Evolutionary conservation across 129 eudicot species (phyloP).

Genomic region (Smallanthus sonchifolius): DNA sequence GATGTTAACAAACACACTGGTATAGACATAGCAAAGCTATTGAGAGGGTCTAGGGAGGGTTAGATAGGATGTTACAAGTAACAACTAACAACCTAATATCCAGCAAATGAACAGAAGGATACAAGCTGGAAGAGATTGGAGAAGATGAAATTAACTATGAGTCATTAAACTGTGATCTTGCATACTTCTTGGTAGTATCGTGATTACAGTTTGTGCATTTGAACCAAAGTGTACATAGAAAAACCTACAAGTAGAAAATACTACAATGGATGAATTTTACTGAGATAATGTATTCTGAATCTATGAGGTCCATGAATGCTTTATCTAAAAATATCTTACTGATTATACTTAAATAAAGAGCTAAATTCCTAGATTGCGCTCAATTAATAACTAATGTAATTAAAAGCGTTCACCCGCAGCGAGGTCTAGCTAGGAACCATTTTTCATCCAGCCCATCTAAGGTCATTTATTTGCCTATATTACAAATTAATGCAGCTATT

Average conservation of each 20-base stretch:
- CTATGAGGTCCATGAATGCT: neutral
- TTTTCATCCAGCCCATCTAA: neutral
- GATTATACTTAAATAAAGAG: neutral
- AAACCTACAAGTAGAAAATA: neutral
- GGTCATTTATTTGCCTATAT: neutral
- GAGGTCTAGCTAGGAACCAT: too few species aligned
- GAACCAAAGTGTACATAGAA: neutral
- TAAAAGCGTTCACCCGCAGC: neutral
- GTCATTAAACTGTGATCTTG: neutral
- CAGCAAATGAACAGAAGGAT: neutral
- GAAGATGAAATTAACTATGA: neutral
- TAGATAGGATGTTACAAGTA: too few species aligned
- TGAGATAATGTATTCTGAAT: neutral
- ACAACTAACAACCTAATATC: neutral
- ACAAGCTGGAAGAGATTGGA: neutral
- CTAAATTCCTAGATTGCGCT: neutral
- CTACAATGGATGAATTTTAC: neutral
- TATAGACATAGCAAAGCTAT: too few species aligned
- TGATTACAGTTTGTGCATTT: neutral
- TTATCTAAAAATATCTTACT: neutral
- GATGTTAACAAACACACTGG: neutral
- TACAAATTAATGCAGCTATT: neutral
- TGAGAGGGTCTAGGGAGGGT: too few species aligned
- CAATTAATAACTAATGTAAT: neutral
- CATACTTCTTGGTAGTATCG: neutral